Conservation (phyloP, 495 filamentous ascomycete genomes). For the Penicillium cosmopolitanum region DNA sequence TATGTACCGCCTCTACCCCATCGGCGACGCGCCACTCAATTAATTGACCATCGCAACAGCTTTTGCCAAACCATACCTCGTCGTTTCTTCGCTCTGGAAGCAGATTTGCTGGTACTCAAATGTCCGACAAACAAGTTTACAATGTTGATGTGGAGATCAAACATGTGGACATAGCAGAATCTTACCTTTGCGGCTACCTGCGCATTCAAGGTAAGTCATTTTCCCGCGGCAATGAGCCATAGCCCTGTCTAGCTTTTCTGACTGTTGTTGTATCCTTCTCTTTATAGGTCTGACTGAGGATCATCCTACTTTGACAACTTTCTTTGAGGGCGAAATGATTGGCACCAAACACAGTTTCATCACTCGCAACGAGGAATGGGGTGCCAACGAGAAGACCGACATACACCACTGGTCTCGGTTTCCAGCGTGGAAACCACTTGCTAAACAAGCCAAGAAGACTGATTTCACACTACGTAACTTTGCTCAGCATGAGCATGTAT, state of each 20-base stretch:
- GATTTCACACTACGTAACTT: slow-evolving; percentile 72
- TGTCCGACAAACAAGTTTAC: slow-evolving; percentile 88
- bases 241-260: neutral
- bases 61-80: slow-evolving; percentile 62
- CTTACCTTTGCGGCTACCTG: slow-evolving; percentile 93
- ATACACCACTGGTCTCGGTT: slow-evolving; percentile 94
- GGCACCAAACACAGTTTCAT: slow-evolving; percentile 92
- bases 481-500: slow-evolving; percentile 83
- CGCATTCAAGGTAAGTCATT: slow-evolving; percentile 83
- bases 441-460: slow-evolving; percentile 74
- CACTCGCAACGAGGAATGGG: slow-evolving; percentile 89
- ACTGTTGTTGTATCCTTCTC: neutral
- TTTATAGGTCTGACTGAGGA: slow-evolving; percentile 84
- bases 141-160: slow-evolving; percentile 97
- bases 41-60: slow-evolving; percentile 29
- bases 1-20: slow-evolving; percentile 38
- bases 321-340: slow-evolving; percentile 98
- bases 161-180: slow-evolving; percentile 92
- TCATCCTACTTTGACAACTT: slow-evolving; percentile 94
- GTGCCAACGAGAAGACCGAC: slow-evolving; percentile 89
- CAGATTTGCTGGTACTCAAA: slow-evolving; percentile 86
- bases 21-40: slow-evolving; percentile 1
- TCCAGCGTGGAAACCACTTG: slow-evolving; percentile 77
- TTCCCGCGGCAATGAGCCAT: neutral
- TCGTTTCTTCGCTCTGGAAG: slow-evolving; percentile 88